Evolutionary conservation across 768 basidiomycete species (phyloP).

Genomic region (Leucogyrophana mollusca): DNA sequence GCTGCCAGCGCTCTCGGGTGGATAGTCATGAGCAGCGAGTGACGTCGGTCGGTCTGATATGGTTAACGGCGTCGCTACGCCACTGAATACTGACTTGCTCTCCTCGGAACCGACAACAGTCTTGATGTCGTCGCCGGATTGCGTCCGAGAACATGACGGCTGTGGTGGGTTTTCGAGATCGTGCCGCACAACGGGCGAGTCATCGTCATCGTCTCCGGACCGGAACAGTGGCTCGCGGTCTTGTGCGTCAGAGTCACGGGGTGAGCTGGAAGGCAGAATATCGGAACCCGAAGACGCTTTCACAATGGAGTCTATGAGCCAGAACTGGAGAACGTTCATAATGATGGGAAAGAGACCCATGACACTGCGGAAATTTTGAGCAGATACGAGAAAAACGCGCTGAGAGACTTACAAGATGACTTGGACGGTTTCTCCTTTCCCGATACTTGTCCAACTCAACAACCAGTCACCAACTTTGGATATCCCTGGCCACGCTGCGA

Average conservation of each 20-base stretch:
- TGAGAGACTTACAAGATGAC: slow-evolving; percentile 70
- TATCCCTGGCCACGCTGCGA: slow-evolving; percentile 68
- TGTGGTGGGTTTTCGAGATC: slow-evolving; percentile 49
- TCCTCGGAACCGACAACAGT: slow-evolving; percentile 18
- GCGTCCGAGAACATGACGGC: slow-evolving; percentile 34
- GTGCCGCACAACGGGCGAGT: slow-evolving; percentile 27
- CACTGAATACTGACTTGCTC: slow-evolving; percentile 5
- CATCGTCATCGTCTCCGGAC: slow-evolving; percentile 56
- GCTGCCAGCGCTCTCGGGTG: slow-evolving; percentile 52
- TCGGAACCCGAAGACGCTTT: slow-evolving; percentile 56
- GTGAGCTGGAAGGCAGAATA: slow-evolving; percentile 38
- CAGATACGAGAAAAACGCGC: neutral
- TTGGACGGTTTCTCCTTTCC: slow-evolving; percentile 61
- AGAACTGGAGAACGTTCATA: slow-evolving; percentile 92
- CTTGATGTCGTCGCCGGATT: slow-evolving; percentile 22
- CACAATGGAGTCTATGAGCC: slow-evolving; percentile 92
- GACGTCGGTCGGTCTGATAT: slow-evolving; percentile 5
- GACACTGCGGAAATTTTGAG: slow-evolving; percentile 44
- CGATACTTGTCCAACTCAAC: slow-evolving; percentile 72
- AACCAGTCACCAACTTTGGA: slow-evolving; percentile 84
- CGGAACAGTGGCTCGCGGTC: slow-evolving; percentile 67
- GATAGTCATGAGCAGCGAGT: slow-evolving; percentile 41
- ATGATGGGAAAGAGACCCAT: slow-evolving; percentile 91
- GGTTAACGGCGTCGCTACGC: slow-evolving; percentile 14
- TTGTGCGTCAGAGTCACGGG: slow-evolving; percentile 35